A percentile compares a stretch with the other conserved stretches of the same genome.
Conservation (phyloP, 768 basidiomycete genomes). For the Russula sp. region DNA sequence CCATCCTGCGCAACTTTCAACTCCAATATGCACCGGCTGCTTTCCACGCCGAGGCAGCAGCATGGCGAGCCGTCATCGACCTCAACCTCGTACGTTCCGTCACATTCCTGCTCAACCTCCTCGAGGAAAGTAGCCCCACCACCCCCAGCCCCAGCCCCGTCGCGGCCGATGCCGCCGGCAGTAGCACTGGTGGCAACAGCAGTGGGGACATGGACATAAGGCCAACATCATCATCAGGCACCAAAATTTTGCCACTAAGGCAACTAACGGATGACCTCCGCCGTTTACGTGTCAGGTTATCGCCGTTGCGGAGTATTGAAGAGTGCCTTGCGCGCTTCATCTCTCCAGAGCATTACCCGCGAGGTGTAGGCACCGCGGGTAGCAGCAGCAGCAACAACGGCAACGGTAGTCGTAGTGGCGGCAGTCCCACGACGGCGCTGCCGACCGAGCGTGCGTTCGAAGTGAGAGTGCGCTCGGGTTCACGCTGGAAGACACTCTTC, state of each 20-base stretch:
- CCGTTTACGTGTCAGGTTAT: slow-evolving; percentile 48
- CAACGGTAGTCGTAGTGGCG: not conserved
- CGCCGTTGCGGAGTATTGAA: slow-evolving; percentile 56
- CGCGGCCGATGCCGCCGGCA: not conserved
- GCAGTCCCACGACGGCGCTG: slow-evolving; percentile 15
- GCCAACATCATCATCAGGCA: slow-evolving; percentile 13
- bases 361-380: slow-evolving; percentile 19
- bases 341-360: slow-evolving; percentile 35
- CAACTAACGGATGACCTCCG: slow-evolving; percentile 39
- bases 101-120: slow-evolving; percentile 44
- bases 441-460: slow-evolving; percentile 46
- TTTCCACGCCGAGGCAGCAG: slow-evolving; percentile 53
- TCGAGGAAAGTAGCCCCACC: slow-evolving; percentile 30
- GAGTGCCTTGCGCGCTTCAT: slow-evolving; percentile 46
- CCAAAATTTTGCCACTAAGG: slow-evolving; percentile 24
- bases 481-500: slow-evolving; percentile 51
- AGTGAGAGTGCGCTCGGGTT: slow-evolving; percentile 46
- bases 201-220: slow-evolving; percentile 13
- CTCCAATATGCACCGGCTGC: slow-evolving; percentile 57
- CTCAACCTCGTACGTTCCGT: slow-evolving; percentile 62
- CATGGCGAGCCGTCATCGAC: slow-evolving; percentile 66
- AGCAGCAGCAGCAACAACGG: slow-evolving; percentile 10
- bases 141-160: not conserved
- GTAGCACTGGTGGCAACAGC: not conserved
- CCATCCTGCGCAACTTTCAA: slow-evolving; percentile 64